phyloP scores from a whole-genome alignment of 495 filamentous ascomycete species.

The Aspergillus sclerotiicarbonarius region DNA sequence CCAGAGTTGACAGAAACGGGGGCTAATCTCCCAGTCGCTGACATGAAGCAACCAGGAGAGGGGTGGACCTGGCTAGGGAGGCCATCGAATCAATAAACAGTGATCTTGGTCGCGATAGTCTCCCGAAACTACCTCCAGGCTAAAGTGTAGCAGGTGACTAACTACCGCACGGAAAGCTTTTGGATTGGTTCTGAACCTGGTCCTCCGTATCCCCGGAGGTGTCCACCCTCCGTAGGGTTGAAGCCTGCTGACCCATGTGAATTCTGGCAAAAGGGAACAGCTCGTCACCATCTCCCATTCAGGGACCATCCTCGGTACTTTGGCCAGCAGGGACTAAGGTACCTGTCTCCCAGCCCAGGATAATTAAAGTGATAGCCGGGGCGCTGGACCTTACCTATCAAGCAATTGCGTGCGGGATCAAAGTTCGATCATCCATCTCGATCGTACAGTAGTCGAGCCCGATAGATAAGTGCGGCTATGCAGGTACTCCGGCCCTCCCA shows the following conservation, averaged over 20 bases:
- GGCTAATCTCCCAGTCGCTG: not conserved
- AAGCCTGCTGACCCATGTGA: not conserved
- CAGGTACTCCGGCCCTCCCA: conserved; percentile 2
- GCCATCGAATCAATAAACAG: conserved; percentile 18
- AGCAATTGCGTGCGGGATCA: conserved; percentile 4
- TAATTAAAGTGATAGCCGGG: not conserved
- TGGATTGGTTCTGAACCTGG: conserved; percentile 17
- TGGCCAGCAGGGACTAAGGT: not conserved
- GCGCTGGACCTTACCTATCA: conserved; percentile 10
- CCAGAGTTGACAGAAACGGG: not conserved
- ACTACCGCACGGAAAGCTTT: conserved; percentile 11
- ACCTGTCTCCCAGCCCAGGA: no score
- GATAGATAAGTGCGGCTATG: conserved; percentile 1
- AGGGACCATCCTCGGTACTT: not conserved
- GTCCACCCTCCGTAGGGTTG: not conserved
- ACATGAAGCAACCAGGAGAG: conserved; percentile 16
- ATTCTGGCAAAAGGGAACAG: no score
- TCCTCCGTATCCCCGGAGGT: not conserved
- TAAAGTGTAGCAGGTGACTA: conserved; percentile 13
- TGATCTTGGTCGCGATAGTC: conserved; percentile 17
- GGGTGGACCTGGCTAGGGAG: conserved; percentile 10
- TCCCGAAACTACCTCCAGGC: conserved; percentile 15
- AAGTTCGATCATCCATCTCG: not conserved
- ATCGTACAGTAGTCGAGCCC: conserved; percentile 1
- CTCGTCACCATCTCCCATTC: no score